Evolutionary conservation across 257 asterid genomes (phyloP), one percentile per base, ranked within the genome.

Genomic region (Nicotiana knightiana): DNA sequence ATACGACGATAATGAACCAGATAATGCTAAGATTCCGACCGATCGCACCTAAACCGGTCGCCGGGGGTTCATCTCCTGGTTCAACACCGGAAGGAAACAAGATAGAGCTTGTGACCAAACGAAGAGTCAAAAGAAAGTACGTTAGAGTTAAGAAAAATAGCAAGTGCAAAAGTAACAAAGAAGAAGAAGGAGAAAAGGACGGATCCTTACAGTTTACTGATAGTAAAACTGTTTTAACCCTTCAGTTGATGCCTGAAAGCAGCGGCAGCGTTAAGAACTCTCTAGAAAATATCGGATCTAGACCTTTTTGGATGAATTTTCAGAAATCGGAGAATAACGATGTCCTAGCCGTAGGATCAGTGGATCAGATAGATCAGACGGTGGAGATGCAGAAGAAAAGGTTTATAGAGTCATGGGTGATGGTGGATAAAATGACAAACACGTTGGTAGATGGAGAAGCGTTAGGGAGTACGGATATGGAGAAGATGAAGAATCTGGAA

Each of bases 41-140:
- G 37, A 89, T 89, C 18, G 92, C 92, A 3, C 92, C 92, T 15
- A 89, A 87, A 86, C 92, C 92, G 51, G 66, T 61, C 17, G 26
- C 87, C 39, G 83, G 28, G 4, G 86, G 86, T 33, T 82, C 90
- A 3, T 73, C 9, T 26, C 11, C 83, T 46, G 87, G 82, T 58
- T 58, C 81, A 3, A 13, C 65, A 6, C 33, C 80, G 18, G 76
- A 53, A 10, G 66, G 6, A 0, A 33, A 55, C 83, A 73, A 71
- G 46, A 26, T 61, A 11, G 81, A 35, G 0, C 39, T 46, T 6
- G 80, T 81, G 12, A 54, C 55, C 5, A 81, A 77, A 24, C 77
- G 82, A 37, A 83, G 88, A 58, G 46, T 84, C 4, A 89, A 89
- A 89, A 83, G 92, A 77, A 89, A 86, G 89, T 87, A 87, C 88